Evolutionary conservation across 2,329 filamentous ascomycete genomes (phyloP).

Genomic region (Diaporthe citrichinensis): DNA sequence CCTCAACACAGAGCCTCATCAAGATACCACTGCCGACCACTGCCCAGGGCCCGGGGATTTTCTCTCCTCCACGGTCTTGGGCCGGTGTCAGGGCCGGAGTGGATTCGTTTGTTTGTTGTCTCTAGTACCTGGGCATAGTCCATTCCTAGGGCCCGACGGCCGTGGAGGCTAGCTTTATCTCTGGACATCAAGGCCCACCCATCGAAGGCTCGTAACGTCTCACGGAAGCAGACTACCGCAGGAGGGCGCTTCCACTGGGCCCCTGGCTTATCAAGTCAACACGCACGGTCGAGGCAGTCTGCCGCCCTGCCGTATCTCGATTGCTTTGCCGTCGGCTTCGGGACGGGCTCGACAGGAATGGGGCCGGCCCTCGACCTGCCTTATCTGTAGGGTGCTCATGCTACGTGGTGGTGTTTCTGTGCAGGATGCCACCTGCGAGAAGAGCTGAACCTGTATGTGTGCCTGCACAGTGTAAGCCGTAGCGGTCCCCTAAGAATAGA

Average conservation of each 20-base stretch:
- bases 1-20: slow-evolving; percentile 31
- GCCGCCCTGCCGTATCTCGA: slow-evolving; percentile 20
- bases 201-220: slow-evolving; percentile 1
- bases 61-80: background rate
- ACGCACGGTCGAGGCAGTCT: slow-evolving; percentile 28
- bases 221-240: slow-evolving; percentile 16
- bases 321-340: slow-evolving; percentile 27
- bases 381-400: background rate
- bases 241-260: background rate
- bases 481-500: slow-evolving; percentile 7
- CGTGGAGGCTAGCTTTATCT: slow-evolving; percentile 12
- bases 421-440: background rate
- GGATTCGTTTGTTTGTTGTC: background rate
- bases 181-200: slow-evolving; percentile 31
- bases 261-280: slow-evolving; percentile 10
- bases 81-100: slow-evolving; percentile 7
- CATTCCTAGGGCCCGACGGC: slow-evolving; percentile 8
- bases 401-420: background rate
- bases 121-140: background rate
- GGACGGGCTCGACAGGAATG: slow-evolving; percentile 19
- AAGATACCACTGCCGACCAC: background rate
- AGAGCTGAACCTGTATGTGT: background rate
- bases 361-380: background rate
- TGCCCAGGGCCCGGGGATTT: background rate
- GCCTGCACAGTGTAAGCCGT: background rate